These are phyloP conservation scores for Aegilops bicornis DNA, from an alignment of 176 grass and related monocot genomes.

Conservation along the genomic window DNA sequence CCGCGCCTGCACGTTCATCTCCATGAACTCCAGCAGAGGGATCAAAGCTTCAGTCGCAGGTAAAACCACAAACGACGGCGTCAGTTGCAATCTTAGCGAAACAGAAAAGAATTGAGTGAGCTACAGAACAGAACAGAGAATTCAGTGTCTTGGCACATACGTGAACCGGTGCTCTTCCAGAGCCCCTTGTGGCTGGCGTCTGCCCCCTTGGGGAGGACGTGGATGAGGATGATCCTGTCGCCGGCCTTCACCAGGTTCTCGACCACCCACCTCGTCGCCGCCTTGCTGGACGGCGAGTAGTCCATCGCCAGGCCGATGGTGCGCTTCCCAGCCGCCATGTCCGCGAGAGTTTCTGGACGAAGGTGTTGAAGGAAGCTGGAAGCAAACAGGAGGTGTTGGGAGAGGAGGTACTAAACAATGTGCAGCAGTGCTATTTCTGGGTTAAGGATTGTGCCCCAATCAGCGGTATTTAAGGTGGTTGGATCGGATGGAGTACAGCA, in stretches of 20 bases:
- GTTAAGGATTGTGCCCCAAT: slow-evolving; percentile 21
- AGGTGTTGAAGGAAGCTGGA: slow-evolving; percentile 18
- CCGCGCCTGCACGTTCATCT: slow-evolving; percentile 55
- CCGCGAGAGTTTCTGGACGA: not conserved
- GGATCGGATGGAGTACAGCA: slow-evolving; percentile 14
- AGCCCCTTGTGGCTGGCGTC: slow-evolving; percentile 62
- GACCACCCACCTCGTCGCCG: slow-evolving; percentile 51
- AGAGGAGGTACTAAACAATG: not conserved
- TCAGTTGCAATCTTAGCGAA: not conserved
- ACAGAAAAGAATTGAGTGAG: not conserved
- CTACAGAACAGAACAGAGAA: not conserved
- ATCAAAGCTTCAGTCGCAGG: slow-evolving; percentile 59
- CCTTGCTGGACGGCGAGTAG: slow-evolving; percentile 81
- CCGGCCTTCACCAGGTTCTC: slow-evolving; percentile 48
- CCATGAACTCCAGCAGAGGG: slow-evolving; percentile 79
- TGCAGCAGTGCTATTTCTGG: slow-evolving; percentile 23
- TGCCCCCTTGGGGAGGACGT: slow-evolving; percentile 53
- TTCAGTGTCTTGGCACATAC: slow-evolving; percentile 6
- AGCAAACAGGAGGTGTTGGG: not conserved
- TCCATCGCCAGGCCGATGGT: slow-evolving; percentile 71
- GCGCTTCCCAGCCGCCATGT: slow-evolving; percentile 35
- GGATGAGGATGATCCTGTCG: slow-evolving; percentile 60
- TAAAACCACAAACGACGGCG: not conserved
- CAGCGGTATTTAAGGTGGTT: slow-evolving; percentile 24
- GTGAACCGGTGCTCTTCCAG: slow-evolving; percentile 66